Base-by-base conservation (phyloP, 1,139 yeast species). In the Kazachstania sp. region DNA sequence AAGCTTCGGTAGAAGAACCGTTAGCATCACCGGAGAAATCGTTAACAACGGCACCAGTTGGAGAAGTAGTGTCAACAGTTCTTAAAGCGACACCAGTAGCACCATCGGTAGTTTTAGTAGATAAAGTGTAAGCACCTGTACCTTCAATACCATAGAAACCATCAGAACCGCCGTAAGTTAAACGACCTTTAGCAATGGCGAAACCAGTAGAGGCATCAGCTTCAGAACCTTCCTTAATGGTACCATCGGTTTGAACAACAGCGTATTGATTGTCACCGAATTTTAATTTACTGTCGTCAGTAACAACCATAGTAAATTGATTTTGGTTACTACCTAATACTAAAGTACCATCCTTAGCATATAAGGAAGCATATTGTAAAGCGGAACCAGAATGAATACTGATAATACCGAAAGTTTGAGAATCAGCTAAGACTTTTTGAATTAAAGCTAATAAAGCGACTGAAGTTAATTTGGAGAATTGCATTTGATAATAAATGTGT, bases 381-480 rank as follows among this genome's bases (percentile, higher is more conserved):
- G 45, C 46, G 19, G 65, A 52, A 43, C 63, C 66, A 34, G 66
- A 61, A 47, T 58, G 54, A 49, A 61, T 54, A 38, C 52, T 46
- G 11, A 64, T 23, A 29, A 61, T 48, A 41, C 58, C 61, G 44
- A 66, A 65, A 13, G 53, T 30, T 45, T 59, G 59, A 32, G 68
- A 61, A 51, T 63, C 67, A 37, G 67, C 67, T 18, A 54, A 38
- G 30, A 51, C 63, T 26, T 55, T 28, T 28, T 57, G 47, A 45
- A 61, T 62, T 40, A 60, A 51, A 28, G 63, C 52, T 43, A 53
- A 34, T 34, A 53, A 42, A 41, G 56, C 53, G 43, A 51, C 45
- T 19, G 51, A 38, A 40, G 51, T 44, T 18, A 52, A 45, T 28
- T 52, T 48, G 26, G 55, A 41, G 45, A 49, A 52, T 45, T 52